These are phyloP conservation scores for Limonium bicolor DNA, from an alignment of 148 eudicot genomes.

Conservation along the genomic window DNA sequence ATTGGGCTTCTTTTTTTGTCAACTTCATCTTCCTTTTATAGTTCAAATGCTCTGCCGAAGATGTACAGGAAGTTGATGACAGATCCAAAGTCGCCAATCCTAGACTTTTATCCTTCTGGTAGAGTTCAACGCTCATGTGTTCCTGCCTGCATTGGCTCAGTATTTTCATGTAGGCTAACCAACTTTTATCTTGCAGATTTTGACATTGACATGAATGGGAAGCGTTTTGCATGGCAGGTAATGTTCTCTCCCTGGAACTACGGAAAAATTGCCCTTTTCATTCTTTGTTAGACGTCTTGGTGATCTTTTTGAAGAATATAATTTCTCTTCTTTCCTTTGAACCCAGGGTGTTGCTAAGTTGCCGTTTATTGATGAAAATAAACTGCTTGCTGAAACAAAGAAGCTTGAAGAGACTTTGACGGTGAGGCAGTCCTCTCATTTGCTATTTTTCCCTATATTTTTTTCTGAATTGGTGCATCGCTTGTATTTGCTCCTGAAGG, in stretches of 20 bases:
- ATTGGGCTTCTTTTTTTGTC: no score
- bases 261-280: neutral
- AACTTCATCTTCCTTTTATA: conserved; percentile 13
- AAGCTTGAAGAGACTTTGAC: conserved; percentile 78
- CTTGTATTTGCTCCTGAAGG: neutral
- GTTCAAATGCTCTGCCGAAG: conserved; percentile 84
- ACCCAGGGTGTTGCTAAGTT: conserved; percentile 81
- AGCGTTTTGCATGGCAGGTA: conserved; percentile 99
- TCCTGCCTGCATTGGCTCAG: no score
- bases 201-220: conserved; percentile 95
- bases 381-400: conserved; percentile 74
- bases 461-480: neutral
- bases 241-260: neutral
- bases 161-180: neutral
- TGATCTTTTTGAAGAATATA: neutral
- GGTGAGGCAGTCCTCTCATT: conserved; percentile 18
- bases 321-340: conserved; percentile 1
- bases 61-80: conserved; percentile 79
- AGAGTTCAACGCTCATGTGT: conserved; percentile 19
- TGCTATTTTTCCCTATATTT: neutral
- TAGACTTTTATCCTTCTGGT: conserved; percentile 81
- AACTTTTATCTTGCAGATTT: conserved; percentile 61
- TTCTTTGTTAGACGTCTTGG: neutral
- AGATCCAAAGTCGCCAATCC: conserved; percentile 85
- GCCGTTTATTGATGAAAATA: conserved; percentile 88